Conservation (phyloP, 495 filamentous ascomycete species). For the Aspergillus campestris region DNA sequence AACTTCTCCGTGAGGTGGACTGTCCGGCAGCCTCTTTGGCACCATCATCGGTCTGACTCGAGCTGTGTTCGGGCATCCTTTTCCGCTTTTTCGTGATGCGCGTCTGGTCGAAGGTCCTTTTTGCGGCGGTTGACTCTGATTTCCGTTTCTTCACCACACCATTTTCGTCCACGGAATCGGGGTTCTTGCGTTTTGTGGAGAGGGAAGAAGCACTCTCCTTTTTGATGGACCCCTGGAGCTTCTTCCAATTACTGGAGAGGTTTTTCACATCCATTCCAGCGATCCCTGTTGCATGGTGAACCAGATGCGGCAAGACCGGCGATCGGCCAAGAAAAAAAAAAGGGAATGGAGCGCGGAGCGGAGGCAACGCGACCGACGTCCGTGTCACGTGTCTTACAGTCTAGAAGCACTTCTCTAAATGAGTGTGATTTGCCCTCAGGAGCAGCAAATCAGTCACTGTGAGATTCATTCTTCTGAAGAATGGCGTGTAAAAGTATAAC, state of each 20-base stretch:
- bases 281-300: conserved; percentile 12
- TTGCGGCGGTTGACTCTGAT: conserved; percentile 18
- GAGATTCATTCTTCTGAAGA: no score
- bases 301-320: no score
- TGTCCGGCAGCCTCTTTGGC: conserved; percentile 7
- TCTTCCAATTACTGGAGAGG: conserved; percentile 64
- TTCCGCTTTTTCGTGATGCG: conserved; percentile 18
- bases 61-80: conserved; percentile 22
- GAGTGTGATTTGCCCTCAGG: no score
- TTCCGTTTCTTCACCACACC: conserved; percentile 32
- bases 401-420: no score
- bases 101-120: conserved; percentile 10
- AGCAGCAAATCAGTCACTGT: no score
- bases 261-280: conserved; percentile 37
- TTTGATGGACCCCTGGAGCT: conserved; percentile 57
- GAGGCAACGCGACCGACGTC: no score
- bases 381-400: no score
- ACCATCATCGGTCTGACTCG: conserved; percentile 7
- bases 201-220: conserved; percentile 31
- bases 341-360: neutral
- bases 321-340: conserved; percentile 1
- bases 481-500: no score
- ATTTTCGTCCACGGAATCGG: conserved; percentile 27
- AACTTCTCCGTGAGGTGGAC: conserved; percentile 18
- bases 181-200: conserved; percentile 29